These are phyloP conservation scores for Yamadazyma laniorum DNA, from an alignment of 805 yeast genomes.

Conservation along the genomic window DNA sequence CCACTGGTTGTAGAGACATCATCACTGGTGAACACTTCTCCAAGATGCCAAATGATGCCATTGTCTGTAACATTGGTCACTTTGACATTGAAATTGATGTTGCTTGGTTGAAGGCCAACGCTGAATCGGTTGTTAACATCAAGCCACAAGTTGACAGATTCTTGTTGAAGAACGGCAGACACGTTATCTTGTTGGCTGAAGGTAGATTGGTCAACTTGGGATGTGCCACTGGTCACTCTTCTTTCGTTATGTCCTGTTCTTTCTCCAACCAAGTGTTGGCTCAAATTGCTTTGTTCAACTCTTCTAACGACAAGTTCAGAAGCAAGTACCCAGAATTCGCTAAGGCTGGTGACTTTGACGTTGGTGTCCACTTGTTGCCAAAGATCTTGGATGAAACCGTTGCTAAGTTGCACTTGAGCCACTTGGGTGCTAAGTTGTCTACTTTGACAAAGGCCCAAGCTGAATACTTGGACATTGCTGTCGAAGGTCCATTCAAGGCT, in stretches of 20 bases:
- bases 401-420: constrained; percentile 93
- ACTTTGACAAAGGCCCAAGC: constrained; percentile 76
- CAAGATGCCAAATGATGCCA: constrained; percentile 98
- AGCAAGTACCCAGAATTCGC: constrained; percentile 81
- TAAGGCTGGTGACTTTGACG: constrained; percentile 84
- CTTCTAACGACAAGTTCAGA: constrained; percentile 78
- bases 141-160: constrained; percentile 99
- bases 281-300: constrained; percentile 95
- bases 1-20: constrained; percentile 99
- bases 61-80: constrained; percentile 99
- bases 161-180: constrained; percentile 85
- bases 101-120: constrained; percentile 96
- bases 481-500: constrained; percentile 96
- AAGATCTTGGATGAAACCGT: constrained; percentile 98
- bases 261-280: constrained; percentile 99
- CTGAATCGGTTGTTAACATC: constrained; percentile 91
- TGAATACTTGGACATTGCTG: constrained; percentile 89
- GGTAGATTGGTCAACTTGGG: constrained; percentile 99
- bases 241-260: constrained; percentile 98
- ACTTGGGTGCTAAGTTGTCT: constrained; percentile 87
- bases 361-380: constrained; percentile 96
- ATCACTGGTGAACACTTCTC: constrained; percentile 85
- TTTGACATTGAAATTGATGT: constrained; percentile 99
- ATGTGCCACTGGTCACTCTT: constrained; percentile 99
- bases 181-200: constrained; percentile 93